Evolutionary conservation across 495 filamentous ascomycete species (phyloP).

Genomic region (Glonium stellatum): DNA sequence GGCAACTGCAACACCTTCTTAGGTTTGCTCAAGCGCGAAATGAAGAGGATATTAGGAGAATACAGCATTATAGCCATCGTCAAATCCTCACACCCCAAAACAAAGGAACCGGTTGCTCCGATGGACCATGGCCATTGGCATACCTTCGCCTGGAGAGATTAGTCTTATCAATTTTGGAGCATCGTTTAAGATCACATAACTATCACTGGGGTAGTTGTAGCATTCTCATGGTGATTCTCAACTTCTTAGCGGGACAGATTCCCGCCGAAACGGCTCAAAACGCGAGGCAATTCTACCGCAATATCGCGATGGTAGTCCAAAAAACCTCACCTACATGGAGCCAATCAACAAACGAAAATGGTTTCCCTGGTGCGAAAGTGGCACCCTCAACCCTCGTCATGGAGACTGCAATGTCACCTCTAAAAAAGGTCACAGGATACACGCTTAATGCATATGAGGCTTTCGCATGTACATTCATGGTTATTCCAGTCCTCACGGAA

Average conservation of each 20-base stretch:
- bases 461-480: constrained; percentile 51
- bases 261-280: constrained; percentile 24
- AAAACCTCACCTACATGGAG: background rate
- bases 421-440: constrained; percentile 41
- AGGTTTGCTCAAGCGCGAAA: constrained; percentile 31
- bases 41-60: constrained; percentile 30
- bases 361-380: constrained; percentile 15
- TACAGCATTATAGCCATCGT: constrained; percentile 33
- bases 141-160: constrained; percentile 34
- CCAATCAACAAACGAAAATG: background rate
- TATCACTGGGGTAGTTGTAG: constrained; percentile 2
- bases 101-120: constrained; percentile 10
- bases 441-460: constrained; percentile 50
- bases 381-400: constrained; percentile 14
- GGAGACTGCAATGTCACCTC: constrained; percentile 42
- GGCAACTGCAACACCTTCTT: constrained; percentile 34
- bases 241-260: constrained; percentile 25
- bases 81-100: constrained; percentile 29
- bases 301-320: constrained; percentile 24
- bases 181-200: background rate
- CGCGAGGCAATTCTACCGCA: constrained; percentile 32
- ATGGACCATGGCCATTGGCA: constrained; percentile 32
- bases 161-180: constrained; percentile 27
- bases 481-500: constrained; percentile 38
- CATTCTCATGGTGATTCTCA: constrained; percentile 12